A percentile compares a stretch with the other conserved stretches of the same genome.
Evolutionary conservation across 495 filamentous ascomycete genomes (phyloP).

Genomic region (Aspergillus ellipticus): DNA sequence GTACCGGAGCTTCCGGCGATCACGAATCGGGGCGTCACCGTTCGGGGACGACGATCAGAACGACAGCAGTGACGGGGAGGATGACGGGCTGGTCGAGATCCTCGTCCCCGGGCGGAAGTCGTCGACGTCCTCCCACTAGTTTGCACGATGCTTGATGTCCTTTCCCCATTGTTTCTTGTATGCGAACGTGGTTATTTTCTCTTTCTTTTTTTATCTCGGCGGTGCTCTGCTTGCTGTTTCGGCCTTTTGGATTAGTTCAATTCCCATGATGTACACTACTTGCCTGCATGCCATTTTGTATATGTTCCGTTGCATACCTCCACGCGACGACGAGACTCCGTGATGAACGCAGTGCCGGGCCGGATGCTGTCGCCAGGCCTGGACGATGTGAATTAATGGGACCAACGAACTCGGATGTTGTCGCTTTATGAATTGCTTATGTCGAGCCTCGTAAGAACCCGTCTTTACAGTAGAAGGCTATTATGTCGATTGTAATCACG

Average conservation of each 20-base stretch:
- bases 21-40: slow-evolving; percentile 32
- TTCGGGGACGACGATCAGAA: slow-evolving; percentile 40
- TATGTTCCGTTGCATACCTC: not conserved
- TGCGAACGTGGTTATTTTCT: not conserved
- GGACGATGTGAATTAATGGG: too few relatives aligned
- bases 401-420: too few relatives aligned
- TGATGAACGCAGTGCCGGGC: too few relatives aligned
- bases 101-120: slow-evolving; percentile 38
- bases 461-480: too few relatives aligned
- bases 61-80: slow-evolving; percentile 46
- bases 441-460: too few relatives aligned
- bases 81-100: slow-evolving; percentile 49
- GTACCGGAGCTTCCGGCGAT: slow-evolving; percentile 33
- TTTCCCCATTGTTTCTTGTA: not conserved
- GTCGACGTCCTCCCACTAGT: not conserved
- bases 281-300: not conserved
- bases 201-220: not conserved
- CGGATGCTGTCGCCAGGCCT: too few relatives aligned
- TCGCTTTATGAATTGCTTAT: too few relatives aligned
- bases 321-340: not conserved
- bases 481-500: too few relatives aligned
- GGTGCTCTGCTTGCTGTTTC: not conserved
- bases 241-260: not conserved
- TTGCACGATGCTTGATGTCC: not conserved
- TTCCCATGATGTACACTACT: slow-evolving; percentile 2